Evolutionary conservation across 805 yeast genomes (phyloP).

Genomic region (Candida quercuum): DNA sequence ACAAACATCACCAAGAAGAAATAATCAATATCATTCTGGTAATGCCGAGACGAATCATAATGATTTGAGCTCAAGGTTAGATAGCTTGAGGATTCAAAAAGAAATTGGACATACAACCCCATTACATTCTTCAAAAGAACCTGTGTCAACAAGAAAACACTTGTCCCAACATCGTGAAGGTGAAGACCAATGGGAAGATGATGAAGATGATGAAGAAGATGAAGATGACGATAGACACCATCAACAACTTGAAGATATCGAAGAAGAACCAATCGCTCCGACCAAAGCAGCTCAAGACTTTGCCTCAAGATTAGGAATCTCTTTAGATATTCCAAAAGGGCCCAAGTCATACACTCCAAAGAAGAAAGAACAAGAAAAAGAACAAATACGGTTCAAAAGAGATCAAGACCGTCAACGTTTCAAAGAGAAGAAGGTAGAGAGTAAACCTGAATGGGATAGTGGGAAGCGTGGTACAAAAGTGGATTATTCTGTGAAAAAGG

Average conservation of each 20-base stretch:
- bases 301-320: constrained; percentile 20
- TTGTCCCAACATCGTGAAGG: not conserved
- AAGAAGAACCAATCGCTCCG: constrained; percentile 11
- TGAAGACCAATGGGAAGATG: constrained; percentile 10
- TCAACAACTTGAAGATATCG: too few relatives aligned
- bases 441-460: not conserved
- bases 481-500: not conserved
- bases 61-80: too few relatives aligned
- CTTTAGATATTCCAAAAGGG: constrained; percentile 1
- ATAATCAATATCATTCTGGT: too few relatives aligned
- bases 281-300: constrained; percentile 17
- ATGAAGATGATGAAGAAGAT: not conserved
- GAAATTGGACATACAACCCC: not conserved
- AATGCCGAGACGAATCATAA: too few relatives aligned
- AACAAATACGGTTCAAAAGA: not conserved
- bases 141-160: not conserved
- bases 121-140: not conserved
- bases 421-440: not conserved
- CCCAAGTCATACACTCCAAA: not conserved
- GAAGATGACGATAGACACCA: too few relatives aligned
- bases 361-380: constrained; percentile 1
- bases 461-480: not conserved
- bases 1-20: too few relatives aligned
- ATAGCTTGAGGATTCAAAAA: too few relatives aligned
- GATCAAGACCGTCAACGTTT: not conserved